Evolutionary conservation across 805 yeast species (phyloP).

Genomic region (Yamadazyma scolyti): DNA sequence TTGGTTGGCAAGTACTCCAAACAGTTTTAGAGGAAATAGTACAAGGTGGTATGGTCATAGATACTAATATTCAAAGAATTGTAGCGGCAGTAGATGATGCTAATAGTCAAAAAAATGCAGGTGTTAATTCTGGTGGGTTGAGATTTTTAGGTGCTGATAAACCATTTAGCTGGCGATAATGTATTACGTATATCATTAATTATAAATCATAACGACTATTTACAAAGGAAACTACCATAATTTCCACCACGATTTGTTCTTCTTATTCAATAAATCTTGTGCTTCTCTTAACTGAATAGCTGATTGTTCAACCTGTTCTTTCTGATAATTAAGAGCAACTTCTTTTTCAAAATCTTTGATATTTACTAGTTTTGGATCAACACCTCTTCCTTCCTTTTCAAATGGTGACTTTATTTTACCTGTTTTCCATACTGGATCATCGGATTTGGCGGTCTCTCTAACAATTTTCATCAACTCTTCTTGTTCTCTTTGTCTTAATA

Average conservation of each 20-base stretch:
- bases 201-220: conserved; percentile 1
- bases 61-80: conserved; percentile 77
- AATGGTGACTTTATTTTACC: conserved; percentile 69
- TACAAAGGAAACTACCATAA: conserved; percentile 6
- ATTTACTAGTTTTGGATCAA: conserved; percentile 34
- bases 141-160: conserved; percentile 23
- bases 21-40: conserved; percentile 88
- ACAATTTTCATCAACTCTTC: conserved; percentile 66
- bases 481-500: conserved; percentile 64
- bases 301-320: conserved; percentile 32
- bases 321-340: conserved; percentile 37
- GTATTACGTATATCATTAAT: conserved; percentile 14
- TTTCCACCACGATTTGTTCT: conserved; percentile 17
- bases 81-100: conserved; percentile 82
- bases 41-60: conserved; percentile 98
- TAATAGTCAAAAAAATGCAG: conserved; percentile 43
- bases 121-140: conserved; percentile 14
- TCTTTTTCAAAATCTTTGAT: conserved; percentile 47
- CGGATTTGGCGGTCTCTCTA: conserved; percentile 56
- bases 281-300: conserved; percentile 26
- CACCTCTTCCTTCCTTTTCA: conserved; percentile 44
- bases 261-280: conserved; percentile 19
- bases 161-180: conserved; percentile 15
- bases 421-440: conserved; percentile 82
- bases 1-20: conserved; percentile 96